Base-by-base conservation (phyloP, 257 asterid genomes). In the Solanum virginianum region DNA sequence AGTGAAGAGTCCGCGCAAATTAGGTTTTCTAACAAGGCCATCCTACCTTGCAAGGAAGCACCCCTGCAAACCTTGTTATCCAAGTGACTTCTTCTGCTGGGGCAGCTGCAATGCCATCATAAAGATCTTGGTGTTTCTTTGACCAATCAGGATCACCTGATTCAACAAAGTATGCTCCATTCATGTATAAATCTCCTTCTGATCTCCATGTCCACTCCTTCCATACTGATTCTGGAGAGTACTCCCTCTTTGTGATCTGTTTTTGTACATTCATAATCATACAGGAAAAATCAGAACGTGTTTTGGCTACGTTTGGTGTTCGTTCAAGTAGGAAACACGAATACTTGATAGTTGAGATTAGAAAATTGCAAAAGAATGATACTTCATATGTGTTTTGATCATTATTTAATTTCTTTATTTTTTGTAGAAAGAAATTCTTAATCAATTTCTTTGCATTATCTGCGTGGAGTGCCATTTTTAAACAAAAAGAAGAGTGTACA, bases 121-220 rank as follows among this genome's bases (percentile, higher is more conserved):
- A 89, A 20, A 65, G 6, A 11, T 90, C 41, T 0, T 88, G 86
- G 36, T 90, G 92, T 9, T 90, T 88, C 81, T 75, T 87, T 0
- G 65, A 18, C 86, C 87, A 90, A 20, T 83, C 57, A 10, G 79
- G 84, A 70, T 88, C 93, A 2, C 95, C 95, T 3, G 94, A 88
- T 66, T 86, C 66, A 1, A 88, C 55, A 77, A 93, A 93, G 55
- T 51, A 90, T 5, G 97, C 94, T 11, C 93, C 95, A 51, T 89
- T 89, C 86, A 87, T 6, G 87, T 87, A 91, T 3, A 88, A 36
- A 85, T 92, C 95, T 22, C 90, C 92, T 51, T 89, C 90, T 22
- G 94, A 88, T 20, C 89, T 85, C 95, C 97, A 93, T 82, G 91
- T 88, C 95, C 97, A 93, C 8, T 86, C 70, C 83, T 22, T 87